Conservation (phyloP, 345 rosid species). For the Aegle marmelos region DNA sequence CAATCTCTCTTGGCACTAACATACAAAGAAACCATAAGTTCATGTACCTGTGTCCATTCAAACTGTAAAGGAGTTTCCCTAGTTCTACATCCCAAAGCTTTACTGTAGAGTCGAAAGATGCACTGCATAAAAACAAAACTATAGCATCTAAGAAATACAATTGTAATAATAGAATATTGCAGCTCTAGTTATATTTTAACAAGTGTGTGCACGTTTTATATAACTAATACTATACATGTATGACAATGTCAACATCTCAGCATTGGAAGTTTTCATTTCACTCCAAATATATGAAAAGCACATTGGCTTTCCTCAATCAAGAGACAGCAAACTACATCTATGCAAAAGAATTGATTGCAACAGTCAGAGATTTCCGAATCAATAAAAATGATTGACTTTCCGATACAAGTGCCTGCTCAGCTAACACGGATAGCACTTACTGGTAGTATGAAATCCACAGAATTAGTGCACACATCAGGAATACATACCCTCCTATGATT, state of each 20-base stretch:
- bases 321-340: not conserved
- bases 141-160: conserved; percentile 1
- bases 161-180: not conserved
- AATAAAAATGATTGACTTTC: not conserved
- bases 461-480: not conserved
- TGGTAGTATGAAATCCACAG: not conserved
- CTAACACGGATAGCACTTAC: not conserved
- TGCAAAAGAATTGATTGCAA: not conserved
- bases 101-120: conserved; percentile 96
- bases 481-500: not conserved
- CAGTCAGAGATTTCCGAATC: not conserved
- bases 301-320: not conserved
- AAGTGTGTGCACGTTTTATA: not conserved
- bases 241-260: not conserved
- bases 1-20: not conserved
- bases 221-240: not conserved
- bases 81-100: conserved; percentile 97
- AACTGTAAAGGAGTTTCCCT: conserved; percentile 80
- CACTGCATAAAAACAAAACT: conserved; percentile 45
- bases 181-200: not conserved
- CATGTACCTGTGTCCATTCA: conserved; percentile 89
- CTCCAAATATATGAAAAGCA: not conserved
- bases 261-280: not conserved
- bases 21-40: not conserved
- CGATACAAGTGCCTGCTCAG: not conserved